These are phyloP conservation scores for Ballota nigra DNA, from an alignment of 257 asterid species.

Conservation along the genomic window DNA sequence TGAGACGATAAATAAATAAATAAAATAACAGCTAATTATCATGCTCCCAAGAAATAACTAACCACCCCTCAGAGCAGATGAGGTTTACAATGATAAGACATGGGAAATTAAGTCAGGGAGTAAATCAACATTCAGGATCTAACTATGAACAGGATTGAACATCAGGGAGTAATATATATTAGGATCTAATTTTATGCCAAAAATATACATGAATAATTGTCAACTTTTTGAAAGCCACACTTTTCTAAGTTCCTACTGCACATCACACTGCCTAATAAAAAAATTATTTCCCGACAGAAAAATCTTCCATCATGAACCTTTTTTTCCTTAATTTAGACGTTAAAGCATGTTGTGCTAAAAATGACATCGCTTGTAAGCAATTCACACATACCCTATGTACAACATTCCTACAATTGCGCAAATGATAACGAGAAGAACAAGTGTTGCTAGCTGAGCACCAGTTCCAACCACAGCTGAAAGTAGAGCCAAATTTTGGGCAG, in stretches of 20 bases:
- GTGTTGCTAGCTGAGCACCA: conserved; percentile 81
- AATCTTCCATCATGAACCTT: not conserved
- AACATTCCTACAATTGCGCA: conserved; percentile 76
- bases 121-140: not conserved
- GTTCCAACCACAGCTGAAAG: conserved; percentile 90
- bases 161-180: not conserved
- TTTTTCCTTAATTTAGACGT: not conserved
- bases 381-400: conserved; percentile 65
- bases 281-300: not conserved
- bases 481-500: conserved; percentile 61
- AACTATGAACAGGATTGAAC: not conserved
- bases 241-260: not conserved
- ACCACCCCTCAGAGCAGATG: not conserved
- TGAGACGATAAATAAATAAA: not conserved
- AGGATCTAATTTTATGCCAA: not conserved
- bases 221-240: not conserved
- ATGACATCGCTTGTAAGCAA: conserved; percentile 2
- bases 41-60: not conserved
- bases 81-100: not conserved
- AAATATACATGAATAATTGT: not conserved
- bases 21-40: not conserved
- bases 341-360: not conserved
- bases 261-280: not conserved
- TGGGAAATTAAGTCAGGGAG: not conserved
- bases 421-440: conserved; percentile 68